A percentile compares a stretch with the other conserved stretches of the same genome.
phyloP scores from a whole-genome alignment of 2,329 filamentous ascomycete genomes.

The Colletotrichum coccodes region DNA sequence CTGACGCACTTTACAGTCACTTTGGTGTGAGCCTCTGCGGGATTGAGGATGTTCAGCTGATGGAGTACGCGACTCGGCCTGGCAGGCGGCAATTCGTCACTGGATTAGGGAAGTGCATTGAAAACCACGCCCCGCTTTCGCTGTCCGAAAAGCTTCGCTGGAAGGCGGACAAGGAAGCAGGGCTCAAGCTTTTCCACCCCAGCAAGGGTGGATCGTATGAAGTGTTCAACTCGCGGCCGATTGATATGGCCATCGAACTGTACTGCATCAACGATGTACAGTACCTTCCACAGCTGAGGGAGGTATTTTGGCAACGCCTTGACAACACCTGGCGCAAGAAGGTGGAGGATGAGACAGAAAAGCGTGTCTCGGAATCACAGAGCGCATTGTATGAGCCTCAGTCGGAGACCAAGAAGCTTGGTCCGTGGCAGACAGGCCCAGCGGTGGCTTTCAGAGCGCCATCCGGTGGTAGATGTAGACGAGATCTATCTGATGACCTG shows the following conservation, averaged over 20 bases:
- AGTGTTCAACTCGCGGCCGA: not conserved
- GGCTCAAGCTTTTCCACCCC: not conserved
- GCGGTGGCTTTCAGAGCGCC: too few species aligned
- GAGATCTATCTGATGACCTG: too few species aligned
- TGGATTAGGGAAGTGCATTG: slow-evolving; percentile 44
- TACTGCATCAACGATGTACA: not conserved
- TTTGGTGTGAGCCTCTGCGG: slow-evolving; percentile 54
- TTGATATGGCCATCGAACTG: not conserved
- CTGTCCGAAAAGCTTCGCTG: not conserved
- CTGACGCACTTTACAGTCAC: slow-evolving; percentile 61
- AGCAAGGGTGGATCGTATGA: not conserved
- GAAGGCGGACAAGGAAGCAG: not conserved
- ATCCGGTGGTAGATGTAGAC: too few species aligned
- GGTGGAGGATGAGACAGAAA: not conserved
- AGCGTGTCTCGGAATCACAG: not conserved
- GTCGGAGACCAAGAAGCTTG: not conserved
- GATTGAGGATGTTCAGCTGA: slow-evolving; percentile 64
- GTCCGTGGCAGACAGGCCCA: too few species aligned
- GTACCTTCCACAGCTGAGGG: not conserved
- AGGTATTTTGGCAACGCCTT: not conserved
- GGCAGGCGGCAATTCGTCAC: slow-evolving; percentile 29
- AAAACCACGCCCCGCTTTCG: slow-evolving; percentile 36
- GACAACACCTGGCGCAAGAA: not conserved
- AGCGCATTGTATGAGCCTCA: not conserved
- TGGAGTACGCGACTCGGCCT: slow-evolving; percentile 56